Base-by-base conservation (phyloP, 176 grass and related monocot genomes). In the Thinopyrum elongatum region DNA sequence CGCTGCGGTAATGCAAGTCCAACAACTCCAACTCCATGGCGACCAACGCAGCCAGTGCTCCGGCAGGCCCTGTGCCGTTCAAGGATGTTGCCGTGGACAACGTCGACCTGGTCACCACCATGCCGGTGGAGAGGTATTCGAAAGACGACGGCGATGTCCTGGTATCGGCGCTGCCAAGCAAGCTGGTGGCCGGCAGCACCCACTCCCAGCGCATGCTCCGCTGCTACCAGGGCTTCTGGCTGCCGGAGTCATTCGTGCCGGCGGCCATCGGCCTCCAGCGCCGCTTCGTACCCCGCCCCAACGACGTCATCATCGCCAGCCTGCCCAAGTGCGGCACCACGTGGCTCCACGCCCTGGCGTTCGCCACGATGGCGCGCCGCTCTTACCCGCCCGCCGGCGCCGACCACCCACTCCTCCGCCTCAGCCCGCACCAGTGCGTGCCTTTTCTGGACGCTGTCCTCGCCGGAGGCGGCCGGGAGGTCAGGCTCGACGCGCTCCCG, bases 321-420 rank as follows among this genome's bases (percentile, higher is more conserved):
- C 68, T 72, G 4, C 77, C 42, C 46, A 89, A 89, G 65, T 84
- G 61, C 49, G 82, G 87, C 49, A 84, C 73, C 11, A 80, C 72
- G 27, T 85, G 87, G 82, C 82, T 79, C 10, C 65, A 74, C 30
- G 74, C 87, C 22, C 80, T 72, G 49, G n/a, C 49, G 65, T 83
- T 83, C 67, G 80, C 80, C 49, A 49, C 62, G 16, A 31, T 77
- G 74, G 74, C 49, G 9, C 34, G 65, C 65, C 13, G 66, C 59
- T 26, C n/a, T 16, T 63, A 29, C 59, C 78, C 8, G 16, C 64
- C 64, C 10, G 2, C 61, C 78, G 15, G 35, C 35, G 68, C 33
- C 63, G 19, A 16, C 25, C 64, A 80, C 72, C 68, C 68, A 4
- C 80, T 88, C 70, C 80, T 66, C 38, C 47, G 8, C 59, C 66